Evolutionary conservation across 2,329 filamentous ascomycete genomes (phyloP).

Genomic region (Drechslerella coelobrocha): DNA sequence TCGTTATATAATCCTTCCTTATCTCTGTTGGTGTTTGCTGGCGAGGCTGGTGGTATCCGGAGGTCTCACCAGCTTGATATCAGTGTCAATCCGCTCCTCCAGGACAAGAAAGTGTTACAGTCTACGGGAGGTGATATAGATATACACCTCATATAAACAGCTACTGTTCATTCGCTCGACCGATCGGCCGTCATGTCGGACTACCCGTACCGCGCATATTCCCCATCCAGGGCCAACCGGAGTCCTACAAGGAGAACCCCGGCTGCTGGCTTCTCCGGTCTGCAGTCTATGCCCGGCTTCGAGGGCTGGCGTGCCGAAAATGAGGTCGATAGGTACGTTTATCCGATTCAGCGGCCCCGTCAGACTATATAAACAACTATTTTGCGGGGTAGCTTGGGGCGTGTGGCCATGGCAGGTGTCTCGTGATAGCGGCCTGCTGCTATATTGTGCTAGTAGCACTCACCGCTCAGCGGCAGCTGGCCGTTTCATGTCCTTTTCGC

Average conservation of each 20-base stretch:
- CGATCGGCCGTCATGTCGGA: slow-evolving; percentile 26
- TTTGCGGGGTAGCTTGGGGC: neutral
- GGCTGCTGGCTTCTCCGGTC: neutral
- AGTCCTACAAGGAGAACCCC: slow-evolving; percentile 35
- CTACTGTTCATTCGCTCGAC: neutral
- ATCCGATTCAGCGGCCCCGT: too few species aligned
- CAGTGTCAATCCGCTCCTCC: too few species aligned
- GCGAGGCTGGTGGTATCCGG: neutral
- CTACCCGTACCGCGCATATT: slow-evolving; percentile 39
- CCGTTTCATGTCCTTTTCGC: slow-evolving; percentile 10
- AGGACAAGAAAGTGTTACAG: too few species aligned
- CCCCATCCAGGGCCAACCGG: slow-evolving; percentile 26
- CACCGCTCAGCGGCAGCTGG: slow-evolving; percentile 25
- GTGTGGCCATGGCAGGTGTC: slow-evolving; percentile 18
- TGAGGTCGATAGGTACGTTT: slow-evolving; percentile 17
- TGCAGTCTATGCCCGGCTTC: slow-evolving; percentile 32
- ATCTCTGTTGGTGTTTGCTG: neutral
- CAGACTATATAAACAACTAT: neutral
- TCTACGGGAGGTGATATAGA: too few species aligned
- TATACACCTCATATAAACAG: too few species aligned
- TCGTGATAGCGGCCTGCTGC: slow-evolving; percentile 35
- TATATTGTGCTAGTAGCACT: neutral
- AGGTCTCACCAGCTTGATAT: neutral
- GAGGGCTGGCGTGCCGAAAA: slow-evolving; percentile 34
- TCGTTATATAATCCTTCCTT: neutral